Conservation (phyloP, 139 green algal genomes). For the Chlorella vulgaris region DNA sequence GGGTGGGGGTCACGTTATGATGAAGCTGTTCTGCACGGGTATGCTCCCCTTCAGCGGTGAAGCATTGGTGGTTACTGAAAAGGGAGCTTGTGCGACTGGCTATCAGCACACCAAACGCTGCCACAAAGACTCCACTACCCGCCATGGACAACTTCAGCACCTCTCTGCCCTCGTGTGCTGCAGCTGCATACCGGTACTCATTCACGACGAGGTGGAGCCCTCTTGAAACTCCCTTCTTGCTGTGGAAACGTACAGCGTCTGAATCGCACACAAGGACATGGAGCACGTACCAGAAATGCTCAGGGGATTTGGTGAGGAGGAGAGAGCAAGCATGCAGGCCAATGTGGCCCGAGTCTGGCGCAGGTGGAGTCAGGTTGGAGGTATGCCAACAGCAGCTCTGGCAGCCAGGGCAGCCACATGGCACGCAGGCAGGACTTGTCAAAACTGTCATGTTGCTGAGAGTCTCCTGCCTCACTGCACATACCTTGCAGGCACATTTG, state of each 20-base stretch:
- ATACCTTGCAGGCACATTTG: neutral
- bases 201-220: neutral
- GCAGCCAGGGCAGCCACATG: neutral
- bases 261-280: conserved; percentile 6
- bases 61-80: no score
- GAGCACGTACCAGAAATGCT: neutral
- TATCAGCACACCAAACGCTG: neutral
- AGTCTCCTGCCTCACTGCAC: no score
- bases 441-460: no score
- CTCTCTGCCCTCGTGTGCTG: neutral
- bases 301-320: neutral
- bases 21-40: conserved; percentile 10
- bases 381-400: no score
- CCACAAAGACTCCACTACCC: neutral
- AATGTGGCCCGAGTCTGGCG: conserved; percentile 8
- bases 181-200: conserved; percentile 12
- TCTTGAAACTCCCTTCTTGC: neutral
- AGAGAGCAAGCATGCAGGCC: neutral
- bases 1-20: conserved; percentile 3
- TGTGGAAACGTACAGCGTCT: neutral
- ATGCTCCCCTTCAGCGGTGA: no score
- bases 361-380: neutral
- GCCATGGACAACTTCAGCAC: neutral
- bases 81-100: neutral
- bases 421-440: neutral